Conservation (phyloP, 148 eudicot genomes). For the Diospyros lotus region DNA sequence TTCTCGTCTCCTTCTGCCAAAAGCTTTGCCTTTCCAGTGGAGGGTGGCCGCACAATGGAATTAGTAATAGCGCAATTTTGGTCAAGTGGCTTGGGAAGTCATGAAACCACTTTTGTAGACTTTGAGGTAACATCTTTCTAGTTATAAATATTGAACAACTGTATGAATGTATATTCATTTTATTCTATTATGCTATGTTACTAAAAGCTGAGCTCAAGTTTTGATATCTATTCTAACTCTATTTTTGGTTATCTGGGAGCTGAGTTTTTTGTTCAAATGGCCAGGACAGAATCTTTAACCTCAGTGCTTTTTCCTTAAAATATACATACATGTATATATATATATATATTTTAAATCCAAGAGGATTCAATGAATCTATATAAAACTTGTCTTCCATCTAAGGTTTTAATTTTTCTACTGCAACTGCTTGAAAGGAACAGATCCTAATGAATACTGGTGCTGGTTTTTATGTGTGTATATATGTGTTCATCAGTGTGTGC, state of each 20-base stretch:
- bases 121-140: slow-evolving; percentile 61
- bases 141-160: not conserved
- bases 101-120: slow-evolving; percentile 68
- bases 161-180: slow-evolving; percentile 4
- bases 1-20: slow-evolving; percentile 89
- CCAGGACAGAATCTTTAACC: not conserved
- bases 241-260: not conserved
- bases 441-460: too few relatives aligned
- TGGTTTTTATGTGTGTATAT: not conserved
- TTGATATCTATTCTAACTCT: not conserved
- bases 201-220: not conserved
- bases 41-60: slow-evolving; percentile 92
- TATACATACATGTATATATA: too few relatives aligned
- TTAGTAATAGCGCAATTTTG: slow-evolving; percentile 91
- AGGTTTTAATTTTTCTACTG: not conserved
- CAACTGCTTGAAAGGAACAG: not conserved
- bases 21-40: slow-evolving; percentile 78
- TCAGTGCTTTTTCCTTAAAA: not conserved
- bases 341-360: too few relatives aligned
- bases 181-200: not conserved
- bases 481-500: too few relatives aligned
- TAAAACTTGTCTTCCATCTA: not conserved
- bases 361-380: too few relatives aligned
- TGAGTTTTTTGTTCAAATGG: not conserved
- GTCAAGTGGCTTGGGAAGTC: slow-evolving; percentile 97